Percentiles rank a stretch among this genome's conserved stretches.
Evolutionary conservation across 345 rosid genomes (phyloP).

Genomic region (Eucalyptus shirleyi): DNA sequence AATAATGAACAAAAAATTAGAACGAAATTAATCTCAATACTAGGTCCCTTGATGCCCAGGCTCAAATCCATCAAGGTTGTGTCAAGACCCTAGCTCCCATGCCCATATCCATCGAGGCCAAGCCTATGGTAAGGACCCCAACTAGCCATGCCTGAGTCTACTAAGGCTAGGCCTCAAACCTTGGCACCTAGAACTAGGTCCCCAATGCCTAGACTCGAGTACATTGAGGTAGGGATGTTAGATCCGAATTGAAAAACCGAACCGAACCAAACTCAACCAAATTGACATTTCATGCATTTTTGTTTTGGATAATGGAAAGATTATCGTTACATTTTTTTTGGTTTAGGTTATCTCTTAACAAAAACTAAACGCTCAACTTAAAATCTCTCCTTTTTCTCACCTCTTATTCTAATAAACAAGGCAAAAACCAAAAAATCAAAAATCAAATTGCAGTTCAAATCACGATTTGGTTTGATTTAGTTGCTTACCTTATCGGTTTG

Average conservation of each 20-base stretch:
- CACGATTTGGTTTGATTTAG: neutral
- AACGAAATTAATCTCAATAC: neutral
- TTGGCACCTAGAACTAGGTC: accelerated
- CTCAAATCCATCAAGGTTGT: neutral
- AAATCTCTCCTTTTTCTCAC: too few relatives aligned
- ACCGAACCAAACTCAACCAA: accelerated
- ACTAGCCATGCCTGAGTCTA: neutral
- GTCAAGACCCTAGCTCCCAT: too few relatives aligned
- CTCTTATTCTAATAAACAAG: too few relatives aligned
- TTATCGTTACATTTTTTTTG: too few relatives aligned
- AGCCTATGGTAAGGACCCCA: neutral
- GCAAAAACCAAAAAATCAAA: too few relatives aligned
- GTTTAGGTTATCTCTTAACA: too few relatives aligned
- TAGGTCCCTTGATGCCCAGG: accelerated
- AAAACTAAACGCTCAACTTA: too few relatives aligned
- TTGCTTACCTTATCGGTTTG: neutral
- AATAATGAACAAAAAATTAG: neutral
- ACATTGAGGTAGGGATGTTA: neutral
- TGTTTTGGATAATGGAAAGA: accelerated
- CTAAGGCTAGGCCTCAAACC: neutral
- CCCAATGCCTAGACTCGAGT: neutral
- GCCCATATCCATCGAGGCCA: accelerated
- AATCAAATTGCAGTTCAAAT: too few relatives aligned
- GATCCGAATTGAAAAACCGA: too few relatives aligned
- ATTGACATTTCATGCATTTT: too few relatives aligned